These are phyloP conservation scores for Sextonia rubra DNA, from an alignment of 164 flowering plant genomes.

Conservation along the genomic window DNA sequence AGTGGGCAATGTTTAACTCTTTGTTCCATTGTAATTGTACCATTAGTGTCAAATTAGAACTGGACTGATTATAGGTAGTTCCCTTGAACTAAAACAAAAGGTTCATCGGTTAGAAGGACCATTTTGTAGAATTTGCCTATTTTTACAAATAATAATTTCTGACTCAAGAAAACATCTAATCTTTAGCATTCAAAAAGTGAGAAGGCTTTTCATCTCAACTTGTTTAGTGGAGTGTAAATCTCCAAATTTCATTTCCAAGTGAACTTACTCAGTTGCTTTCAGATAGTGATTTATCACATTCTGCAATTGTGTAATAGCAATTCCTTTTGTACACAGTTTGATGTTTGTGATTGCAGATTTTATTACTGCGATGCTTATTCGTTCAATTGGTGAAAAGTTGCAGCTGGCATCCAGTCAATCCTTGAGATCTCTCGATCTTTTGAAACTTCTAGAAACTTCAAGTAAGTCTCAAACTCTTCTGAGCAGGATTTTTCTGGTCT, in stretches of 20 bases:
- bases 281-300: conserved; percentile 1
- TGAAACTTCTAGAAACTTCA: conserved; percentile 25
- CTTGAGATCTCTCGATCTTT: conserved; percentile 43
- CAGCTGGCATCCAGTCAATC: conserved; percentile 36
- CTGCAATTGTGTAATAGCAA: conserved; percentile 27
- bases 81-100: too few species aligned
- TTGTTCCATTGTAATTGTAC: too few species aligned
- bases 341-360: conserved; percentile 86
- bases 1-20: too few species aligned
- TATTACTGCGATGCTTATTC: conserved; percentile 73
- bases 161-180: too few species aligned
- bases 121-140: too few species aligned
- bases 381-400: conserved; percentile 61
- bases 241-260: background rate
- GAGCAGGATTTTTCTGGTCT: background rate
- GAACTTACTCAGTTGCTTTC: background rate
- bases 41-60: too few species aligned
- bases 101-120: too few species aligned
- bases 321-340: conserved; percentile 68
- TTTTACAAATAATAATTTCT: too few species aligned
- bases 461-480: conserved; percentile 32
- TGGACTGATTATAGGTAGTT: too few species aligned
- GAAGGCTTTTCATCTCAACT: background rate
- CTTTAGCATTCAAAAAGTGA: too few species aligned
- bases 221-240: background rate